These are phyloP conservation scores for Detonula confervacea DNA, from an alignment of 352 stramenopile species.

Conservation along the genomic window DNA sequence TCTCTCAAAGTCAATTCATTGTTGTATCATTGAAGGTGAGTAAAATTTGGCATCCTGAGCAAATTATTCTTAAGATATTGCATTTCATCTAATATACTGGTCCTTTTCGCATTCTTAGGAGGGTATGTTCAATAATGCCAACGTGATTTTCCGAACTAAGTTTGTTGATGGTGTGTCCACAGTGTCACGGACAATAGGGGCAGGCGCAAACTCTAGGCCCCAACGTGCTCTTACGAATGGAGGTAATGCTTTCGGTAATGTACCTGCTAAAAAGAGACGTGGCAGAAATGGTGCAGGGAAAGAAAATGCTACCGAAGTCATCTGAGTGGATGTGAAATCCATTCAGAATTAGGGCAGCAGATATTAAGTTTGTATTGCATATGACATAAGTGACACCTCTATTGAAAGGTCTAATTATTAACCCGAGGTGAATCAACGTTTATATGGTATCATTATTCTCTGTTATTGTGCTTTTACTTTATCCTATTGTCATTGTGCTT, in stretches of 20 bases:
- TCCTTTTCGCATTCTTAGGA: constrained; percentile 88
- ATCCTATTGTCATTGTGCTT: too few species aligned
- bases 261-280: constrained; percentile 29
- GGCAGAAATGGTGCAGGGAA: constrained; percentile 38
- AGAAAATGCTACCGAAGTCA: constrained; percentile 47
- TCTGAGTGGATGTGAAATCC: background rate
- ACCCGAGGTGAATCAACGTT: background rate
- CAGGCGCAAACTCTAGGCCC: constrained; percentile 60
- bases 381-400: background rate
- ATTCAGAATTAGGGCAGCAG: background rate
- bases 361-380: constrained; percentile 14
- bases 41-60: background rate
- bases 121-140: constrained; percentile 99
- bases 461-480: background rate
- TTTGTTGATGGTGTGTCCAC: constrained; percentile 99
- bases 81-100: background rate
- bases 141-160: constrained; percentile 99
- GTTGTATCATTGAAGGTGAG: constrained; percentile 93
- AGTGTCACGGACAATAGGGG: constrained; percentile 92
- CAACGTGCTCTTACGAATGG: constrained; percentile 33
- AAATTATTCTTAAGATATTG: background rate
- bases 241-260: constrained; percentile 27
- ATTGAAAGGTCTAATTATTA: background rate
- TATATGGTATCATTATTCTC: too few species aligned
- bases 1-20: constrained; percentile 99